Percentiles rank a stretch among this genome's conserved stretches.
Evolutionary conservation across 2,329 filamentous ascomycete genomes (phyloP).

Genomic region (Curvularia spicifera): DNA sequence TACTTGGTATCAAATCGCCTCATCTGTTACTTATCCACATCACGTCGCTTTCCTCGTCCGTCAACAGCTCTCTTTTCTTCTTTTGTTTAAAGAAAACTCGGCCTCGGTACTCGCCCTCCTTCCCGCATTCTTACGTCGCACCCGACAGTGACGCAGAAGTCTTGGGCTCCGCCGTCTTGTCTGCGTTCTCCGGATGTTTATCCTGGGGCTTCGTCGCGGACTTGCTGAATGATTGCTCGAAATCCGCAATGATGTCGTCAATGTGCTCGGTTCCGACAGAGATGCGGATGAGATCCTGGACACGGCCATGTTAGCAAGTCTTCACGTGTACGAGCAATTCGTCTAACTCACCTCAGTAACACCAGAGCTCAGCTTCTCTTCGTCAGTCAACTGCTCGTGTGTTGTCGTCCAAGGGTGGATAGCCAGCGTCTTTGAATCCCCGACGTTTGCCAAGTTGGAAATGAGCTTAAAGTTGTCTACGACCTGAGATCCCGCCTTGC

Average conservation of each 20-base stretch:
- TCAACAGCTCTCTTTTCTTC: too few relatives aligned
- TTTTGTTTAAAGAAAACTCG: background rate
- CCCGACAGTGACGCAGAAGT: slow-evolving; percentile 40
- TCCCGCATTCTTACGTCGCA: slow-evolving; percentile 27
- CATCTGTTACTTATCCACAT: too few relatives aligned
- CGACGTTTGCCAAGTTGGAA: slow-evolving; percentile 94
- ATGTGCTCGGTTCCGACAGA: slow-evolving; percentile 96
- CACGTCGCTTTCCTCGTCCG: too few relatives aligned
- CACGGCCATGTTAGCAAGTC: background rate
- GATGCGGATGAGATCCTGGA: slow-evolving; percentile 86
- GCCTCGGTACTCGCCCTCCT: background rate
- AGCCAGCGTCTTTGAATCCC: slow-evolving; percentile 91
- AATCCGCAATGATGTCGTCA: slow-evolving; percentile 95
- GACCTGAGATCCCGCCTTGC: slow-evolving; percentile 79
- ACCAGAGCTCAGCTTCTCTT: slow-evolving; percentile 80
- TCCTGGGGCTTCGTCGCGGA: slow-evolving; percentile 54
- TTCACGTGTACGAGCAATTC: background rate
- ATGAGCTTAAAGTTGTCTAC: slow-evolving; percentile 96
- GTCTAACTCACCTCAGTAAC: slow-evolving; percentile 69
- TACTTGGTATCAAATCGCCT: too few relatives aligned
- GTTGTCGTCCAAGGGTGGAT: slow-evolving; percentile 97
- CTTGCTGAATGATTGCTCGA: slow-evolving; percentile 84
- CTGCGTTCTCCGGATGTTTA: slow-evolving; percentile 41
- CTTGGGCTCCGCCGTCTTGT: slow-evolving; percentile 38
- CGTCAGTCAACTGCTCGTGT: slow-evolving; percentile 85